Evolutionary conservation across 345 rosid species (phyloP), one percentile per base, ranked within the genome.

Genomic region (Geranium rotundifolium): DNA sequence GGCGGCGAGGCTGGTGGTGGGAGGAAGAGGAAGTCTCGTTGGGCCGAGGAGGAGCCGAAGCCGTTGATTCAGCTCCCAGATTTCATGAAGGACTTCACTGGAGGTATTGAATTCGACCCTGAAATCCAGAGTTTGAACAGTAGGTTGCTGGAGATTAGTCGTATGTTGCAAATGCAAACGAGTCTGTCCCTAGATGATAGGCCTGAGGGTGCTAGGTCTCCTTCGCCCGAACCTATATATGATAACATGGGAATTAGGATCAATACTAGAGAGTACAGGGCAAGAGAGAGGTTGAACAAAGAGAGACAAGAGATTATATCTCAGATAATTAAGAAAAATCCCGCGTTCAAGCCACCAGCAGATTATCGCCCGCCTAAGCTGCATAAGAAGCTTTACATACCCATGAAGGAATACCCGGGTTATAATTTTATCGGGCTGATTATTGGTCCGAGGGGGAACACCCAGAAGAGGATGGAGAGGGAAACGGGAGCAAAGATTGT

Each of bases 391-490:
- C 95, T 95, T 65, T 95, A 86, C 62, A 88, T 86, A 29, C 99
- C 96, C 4, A 85, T 85, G 93, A 95, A 90, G 74, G 96, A 90
- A 56, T 95, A 80, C 69, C 97, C 93, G 0, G 99, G 99, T 7
- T 90, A 95, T 70, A 88, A 90, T 66, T 95, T 95, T 66, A 90
- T 95, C 20, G 90, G 96, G 10, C 75, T 95, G 63, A 95, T 95
- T 64, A 90, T 90, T 75, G 99, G 99, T 4, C 96, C 97, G 0
- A 86, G 99, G 58, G 95, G 96, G 27, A 95, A 95, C 70, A 90
- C 96, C 0, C 99, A 90, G 82, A 95, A 95, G 86, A 88, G 97
- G 66, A 95, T 90, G 97, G 95, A 95, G 84, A 80, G 82, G 67
- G 97, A 95, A 55, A 95, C 96, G 0, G 97, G 97, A 74, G 97